Percentiles rank a stretch among this genome's conserved stretches.
Evolutionary conservation across 306 rosid genomes (phyloP).

Genomic region (Cercis canadensis): DNA sequence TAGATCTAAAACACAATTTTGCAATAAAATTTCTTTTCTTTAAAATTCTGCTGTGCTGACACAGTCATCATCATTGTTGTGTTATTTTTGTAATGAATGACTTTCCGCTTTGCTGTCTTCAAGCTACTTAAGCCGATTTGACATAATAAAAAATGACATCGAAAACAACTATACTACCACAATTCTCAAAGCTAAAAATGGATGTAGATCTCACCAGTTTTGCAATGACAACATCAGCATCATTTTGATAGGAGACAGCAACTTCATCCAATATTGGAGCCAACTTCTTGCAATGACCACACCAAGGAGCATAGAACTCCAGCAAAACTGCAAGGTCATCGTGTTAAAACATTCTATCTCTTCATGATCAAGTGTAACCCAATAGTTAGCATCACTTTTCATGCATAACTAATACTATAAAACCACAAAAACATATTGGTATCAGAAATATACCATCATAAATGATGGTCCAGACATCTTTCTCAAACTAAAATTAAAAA

Average conservation of each 20-base stretch:
- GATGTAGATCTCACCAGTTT: conserved; percentile 66
- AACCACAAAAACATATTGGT: not conserved
- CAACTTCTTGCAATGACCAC: conserved; percentile 90
- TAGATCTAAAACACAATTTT: not conserved
- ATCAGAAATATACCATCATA: not conserved
- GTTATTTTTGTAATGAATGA: conserved; percentile 8
- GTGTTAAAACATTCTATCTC: conserved; percentile 18
- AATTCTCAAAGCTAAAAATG: not conserved
- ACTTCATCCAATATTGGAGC: conserved; percentile 96
- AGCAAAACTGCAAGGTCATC: conserved; percentile 68
- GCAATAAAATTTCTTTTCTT: not conserved
- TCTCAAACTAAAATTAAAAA: no score
- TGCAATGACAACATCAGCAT: conserved; percentile 73
- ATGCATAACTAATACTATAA: not conserved
- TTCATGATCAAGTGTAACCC: not conserved
- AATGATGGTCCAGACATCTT: not conserved
- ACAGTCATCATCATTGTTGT: not conserved
- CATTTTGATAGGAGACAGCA: conserved; percentile 71
- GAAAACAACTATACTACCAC: conserved; percentile 2
- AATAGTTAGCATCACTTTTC: not conserved
- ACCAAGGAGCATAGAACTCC: conserved; percentile 98
- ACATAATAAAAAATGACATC: not conserved
- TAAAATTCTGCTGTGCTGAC: not conserved
- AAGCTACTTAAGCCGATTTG: not conserved
- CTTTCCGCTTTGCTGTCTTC: conserved; percentile 14